Conservation (phyloP, 164 flowering plant species). For the Umbellularia californica region DNA sequence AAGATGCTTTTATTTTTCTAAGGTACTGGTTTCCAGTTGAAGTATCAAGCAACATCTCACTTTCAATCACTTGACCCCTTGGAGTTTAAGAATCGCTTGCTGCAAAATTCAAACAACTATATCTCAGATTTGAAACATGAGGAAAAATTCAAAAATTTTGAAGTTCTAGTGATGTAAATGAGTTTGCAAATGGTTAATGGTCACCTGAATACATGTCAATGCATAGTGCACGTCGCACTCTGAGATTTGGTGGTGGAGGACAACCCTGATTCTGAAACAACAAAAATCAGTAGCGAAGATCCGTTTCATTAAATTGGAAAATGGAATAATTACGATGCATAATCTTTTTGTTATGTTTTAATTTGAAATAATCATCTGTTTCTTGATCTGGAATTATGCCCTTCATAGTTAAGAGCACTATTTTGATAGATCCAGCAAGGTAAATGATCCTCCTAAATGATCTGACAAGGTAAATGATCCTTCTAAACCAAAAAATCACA, state of each 20-base stretch:
- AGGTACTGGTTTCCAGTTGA: background rate
- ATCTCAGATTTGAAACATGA: background rate
- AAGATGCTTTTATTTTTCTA: too few relatives aligned
- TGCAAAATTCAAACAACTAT: constrained; percentile 21
- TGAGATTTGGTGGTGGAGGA: constrained; percentile 80
- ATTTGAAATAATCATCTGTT: too few relatives aligned
- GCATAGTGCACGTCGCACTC: constrained; percentile 62
- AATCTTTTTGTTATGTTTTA: too few relatives aligned
- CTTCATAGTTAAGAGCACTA: too few relatives aligned
- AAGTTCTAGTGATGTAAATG: background rate
- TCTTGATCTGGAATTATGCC: too few relatives aligned
- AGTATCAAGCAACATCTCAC: constrained; percentile 8
- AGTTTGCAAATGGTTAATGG: background rate
- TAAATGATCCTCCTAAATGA: too few relatives aligned
- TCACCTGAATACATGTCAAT: constrained; percentile 74
- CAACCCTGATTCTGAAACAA: constrained; percentile 59
- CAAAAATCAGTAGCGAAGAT: background rate
- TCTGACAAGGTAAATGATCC: too few relatives aligned
- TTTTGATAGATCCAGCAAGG: too few relatives aligned
- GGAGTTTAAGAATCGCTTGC: constrained; percentile 42
- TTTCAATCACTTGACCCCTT: constrained; percentile 27
- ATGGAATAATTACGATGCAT: too few relatives aligned
- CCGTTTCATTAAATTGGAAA: too few relatives aligned
- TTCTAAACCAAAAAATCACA: too few relatives aligned
- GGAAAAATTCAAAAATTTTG: background rate